These are phyloP conservation scores for Apiospora aurea DNA, from an alignment of 2,329 filamentous ascomycete species.

Conservation along the genomic window DNA sequence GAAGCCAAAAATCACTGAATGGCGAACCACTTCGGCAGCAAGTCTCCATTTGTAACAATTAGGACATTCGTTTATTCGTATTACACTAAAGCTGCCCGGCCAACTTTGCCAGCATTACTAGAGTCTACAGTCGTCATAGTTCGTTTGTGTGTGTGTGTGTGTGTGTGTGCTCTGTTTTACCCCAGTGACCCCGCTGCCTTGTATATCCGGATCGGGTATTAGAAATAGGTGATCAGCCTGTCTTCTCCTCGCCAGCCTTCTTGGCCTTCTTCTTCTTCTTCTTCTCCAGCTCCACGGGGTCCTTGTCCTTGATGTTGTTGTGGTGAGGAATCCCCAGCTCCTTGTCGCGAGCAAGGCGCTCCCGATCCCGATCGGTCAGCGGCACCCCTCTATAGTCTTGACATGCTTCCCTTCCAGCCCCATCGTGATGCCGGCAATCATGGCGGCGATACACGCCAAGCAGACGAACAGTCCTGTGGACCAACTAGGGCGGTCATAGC, in stretches of 20 bases:
- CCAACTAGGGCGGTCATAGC: conserved; percentile 79
- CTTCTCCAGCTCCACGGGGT: conserved; percentile 51
- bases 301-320: conserved; percentile 62
- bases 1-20: not conserved
- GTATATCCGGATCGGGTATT: not conserved
- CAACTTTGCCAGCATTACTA: not conserved
- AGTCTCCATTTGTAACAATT: not conserved
- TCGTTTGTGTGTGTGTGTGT: not conserved
- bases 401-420: conserved; percentile 75
- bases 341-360: conserved; percentile 58
- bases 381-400: conserved; percentile 74
- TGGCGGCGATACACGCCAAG: conserved; percentile 74
- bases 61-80: conserved; percentile 11
- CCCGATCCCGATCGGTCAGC: conserved; percentile 61
- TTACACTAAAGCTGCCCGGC: not conserved
- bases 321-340: conserved; percentile 65
- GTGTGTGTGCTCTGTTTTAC: too few relatives aligned
- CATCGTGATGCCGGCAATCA: conserved; percentile 71
- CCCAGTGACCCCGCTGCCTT: not conserved
- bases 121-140: not conserved
- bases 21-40: not conserved
- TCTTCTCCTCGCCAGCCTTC: conserved; percentile 26
- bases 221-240: not conserved
- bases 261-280: conserved; percentile 45
- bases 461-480: conserved; percentile 81